Evolutionary conservation across 1,139 yeast genomes (phyloP), one percentile per base, ranked within the genome.

Genomic region (Hansenula sp.): DNA sequence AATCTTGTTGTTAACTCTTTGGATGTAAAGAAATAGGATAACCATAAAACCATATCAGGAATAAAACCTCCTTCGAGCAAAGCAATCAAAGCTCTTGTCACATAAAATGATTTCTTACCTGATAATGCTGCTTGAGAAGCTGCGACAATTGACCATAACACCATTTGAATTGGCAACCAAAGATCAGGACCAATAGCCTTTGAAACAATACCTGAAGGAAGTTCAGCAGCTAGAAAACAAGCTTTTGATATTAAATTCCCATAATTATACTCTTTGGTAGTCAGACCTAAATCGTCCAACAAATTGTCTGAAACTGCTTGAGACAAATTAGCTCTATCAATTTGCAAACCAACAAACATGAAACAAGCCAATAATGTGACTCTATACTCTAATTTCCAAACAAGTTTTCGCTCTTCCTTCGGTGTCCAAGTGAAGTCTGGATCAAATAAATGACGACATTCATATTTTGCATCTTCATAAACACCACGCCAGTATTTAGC

Each of bases 181-280:
- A 67, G 56, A 50, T 75, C 79, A 5, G 79, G 76, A 2, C 82
- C 82, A 34, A 75, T 42, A 35, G 61, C 62, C 45, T 75, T 75
- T 34, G 77, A 71, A 36, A 75, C 55, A 44, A 75, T 59, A 53
- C 75, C 79, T 3, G 78, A 72, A 0, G 81, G 81, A 6, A 76
- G 58, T 47, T 76, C 81, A 0, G 79, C 73, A n/a, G 59, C 46
- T 47, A 75, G 55, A 48, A 76, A 76, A 20, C 69, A 60, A 4
- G 66, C 56, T 44, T 64, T 61, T 44, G 69, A 69, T 22, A 75
- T 51, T n/a, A 76, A 71, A 46, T 63, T 65, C 6, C 79, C 80
- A 29, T 58, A 47, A 52, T 76, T 76, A 56, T 66, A 72, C 46
- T 76, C 75, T 46, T 72, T 61, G 24, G 78, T 75, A 35, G 66